These are phyloP conservation scores for Gliomastix tumulicola DNA, from an alignment of 2,329 filamentous ascomycete species.

Conservation along the genomic window DNA sequence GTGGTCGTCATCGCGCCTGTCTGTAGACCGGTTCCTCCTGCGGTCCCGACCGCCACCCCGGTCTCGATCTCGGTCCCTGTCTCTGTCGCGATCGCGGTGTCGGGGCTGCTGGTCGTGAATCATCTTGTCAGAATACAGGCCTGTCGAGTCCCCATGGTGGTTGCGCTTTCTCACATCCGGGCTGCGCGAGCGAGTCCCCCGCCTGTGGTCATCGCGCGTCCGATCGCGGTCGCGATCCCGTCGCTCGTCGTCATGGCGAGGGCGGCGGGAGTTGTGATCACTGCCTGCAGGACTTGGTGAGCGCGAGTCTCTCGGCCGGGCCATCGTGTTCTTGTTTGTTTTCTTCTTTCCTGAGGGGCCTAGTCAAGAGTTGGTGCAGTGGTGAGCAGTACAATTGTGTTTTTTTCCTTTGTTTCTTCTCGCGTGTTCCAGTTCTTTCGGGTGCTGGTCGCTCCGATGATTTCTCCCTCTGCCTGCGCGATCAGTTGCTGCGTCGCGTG, in stretches of 20 bases:
- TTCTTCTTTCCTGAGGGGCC: slow-evolving; percentile 17
- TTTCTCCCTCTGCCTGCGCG: too few species aligned
- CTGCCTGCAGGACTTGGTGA: slow-evolving; percentile 94
- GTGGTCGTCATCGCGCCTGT: slow-evolving; percentile 58
- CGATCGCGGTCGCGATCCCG: slow-evolving; percentile 46
- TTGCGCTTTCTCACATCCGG: slow-evolving; percentile 46
- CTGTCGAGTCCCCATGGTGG: slow-evolving; percentile 5
- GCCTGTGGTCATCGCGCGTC: slow-evolving; percentile 44
- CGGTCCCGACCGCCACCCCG: slow-evolving; percentile 51
- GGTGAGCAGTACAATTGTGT: slow-evolving; percentile 33
- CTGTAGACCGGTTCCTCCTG: slow-evolving; percentile 64
- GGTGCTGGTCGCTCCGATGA: too few species aligned
- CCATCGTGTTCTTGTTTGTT: slow-evolving; percentile 42
- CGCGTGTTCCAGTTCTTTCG: too few species aligned
- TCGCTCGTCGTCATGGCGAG: slow-evolving; percentile 54
- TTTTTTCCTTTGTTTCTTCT: slow-evolving; percentile 15
- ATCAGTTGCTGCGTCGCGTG: too few species aligned
- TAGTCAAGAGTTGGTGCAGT: slow-evolving; percentile 28
- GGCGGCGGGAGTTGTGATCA: slow-evolving; percentile 66
- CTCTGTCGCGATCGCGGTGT: slow-evolving; percentile 46
- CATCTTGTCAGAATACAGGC: slow-evolving; percentile 29
- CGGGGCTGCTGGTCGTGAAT: slow-evolving; percentile 40
- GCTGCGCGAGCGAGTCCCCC: slow-evolving; percentile 56
- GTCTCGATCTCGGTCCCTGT: slow-evolving; percentile 46
- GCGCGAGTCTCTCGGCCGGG: slow-evolving; percentile 63